Percentiles rank a stretch among this genome's conserved stretches.
These are phyloP conservation scores for Fusarium guadeloupense DNA, from an alignment of 2,329 filamentous ascomycete genomes.

Conservation along the genomic window DNA sequence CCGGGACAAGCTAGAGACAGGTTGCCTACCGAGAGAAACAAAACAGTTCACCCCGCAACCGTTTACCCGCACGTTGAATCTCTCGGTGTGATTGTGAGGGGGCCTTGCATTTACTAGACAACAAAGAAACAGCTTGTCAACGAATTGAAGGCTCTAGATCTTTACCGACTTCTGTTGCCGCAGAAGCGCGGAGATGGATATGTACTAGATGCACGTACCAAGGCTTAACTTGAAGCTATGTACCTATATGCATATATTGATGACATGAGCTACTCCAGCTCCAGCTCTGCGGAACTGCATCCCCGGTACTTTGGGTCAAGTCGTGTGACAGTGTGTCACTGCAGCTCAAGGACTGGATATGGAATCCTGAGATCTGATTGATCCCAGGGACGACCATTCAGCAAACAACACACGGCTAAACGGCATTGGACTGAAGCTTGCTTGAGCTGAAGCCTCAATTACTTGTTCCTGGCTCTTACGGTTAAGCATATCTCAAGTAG, in stretches of 20 bases:
- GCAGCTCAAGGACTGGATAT: constrained; percentile 26
- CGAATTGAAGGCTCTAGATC: constrained; percentile 2
- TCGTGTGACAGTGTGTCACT: constrained; percentile 36
- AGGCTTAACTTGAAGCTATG: constrained; percentile 5
- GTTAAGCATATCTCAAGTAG: background rate
- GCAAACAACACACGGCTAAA: constrained; percentile 40
- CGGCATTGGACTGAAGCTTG: constrained; percentile 22
- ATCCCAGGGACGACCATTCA: constrained; percentile 29
- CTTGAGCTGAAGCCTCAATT: constrained; percentile 23
- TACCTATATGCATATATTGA: background rate
- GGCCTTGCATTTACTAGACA: constrained; percentile 15
- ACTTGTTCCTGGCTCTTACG: constrained; percentile 30
- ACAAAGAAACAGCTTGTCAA: background rate
- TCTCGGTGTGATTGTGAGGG: constrained; percentile 24
- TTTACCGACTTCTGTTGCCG: constrained; percentile 7
- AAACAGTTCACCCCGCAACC: constrained; percentile 33
- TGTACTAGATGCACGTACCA: constrained; percentile 8
- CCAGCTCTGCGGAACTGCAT: constrained; percentile 24
- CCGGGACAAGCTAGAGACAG: constrained; percentile 1
- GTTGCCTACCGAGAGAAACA: constrained; percentile 11
- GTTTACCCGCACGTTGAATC: constrained; percentile 21
- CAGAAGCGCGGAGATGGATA: constrained; percentile 1
- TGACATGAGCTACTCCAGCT: constrained; percentile 20
- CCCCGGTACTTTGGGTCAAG: constrained; percentile 19
- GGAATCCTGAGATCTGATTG: constrained; percentile 1